A percentile compares a stretch with the other conserved stretches of the same genome.
Conservation (phyloP, 768 basidiomycete genomes). For the Lentinula detonsa region DNA sequence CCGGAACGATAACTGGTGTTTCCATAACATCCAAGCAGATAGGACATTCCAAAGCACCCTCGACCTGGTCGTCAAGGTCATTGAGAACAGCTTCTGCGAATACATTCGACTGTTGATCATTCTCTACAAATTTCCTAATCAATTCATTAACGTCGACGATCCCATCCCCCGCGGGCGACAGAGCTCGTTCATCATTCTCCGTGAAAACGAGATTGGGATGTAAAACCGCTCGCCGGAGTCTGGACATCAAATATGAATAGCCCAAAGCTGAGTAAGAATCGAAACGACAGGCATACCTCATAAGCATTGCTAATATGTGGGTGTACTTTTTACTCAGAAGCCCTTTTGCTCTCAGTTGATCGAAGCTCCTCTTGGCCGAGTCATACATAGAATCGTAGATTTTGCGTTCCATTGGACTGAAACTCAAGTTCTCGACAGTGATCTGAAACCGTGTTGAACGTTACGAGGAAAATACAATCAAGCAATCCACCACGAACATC, state of each 20-base stretch:
- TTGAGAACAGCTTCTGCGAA: slow-evolving; percentile 66
- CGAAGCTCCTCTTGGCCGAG: slow-evolving; percentile 75
- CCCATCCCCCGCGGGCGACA: slow-evolving; percentile 33
- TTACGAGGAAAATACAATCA: slow-evolving; percentile 1
- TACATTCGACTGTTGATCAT: slow-evolving; percentile 27
- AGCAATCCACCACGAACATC: slow-evolving; percentile 38
- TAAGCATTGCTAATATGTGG: slow-evolving; percentile 89
- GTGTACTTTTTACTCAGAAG: slow-evolving; percentile 76
- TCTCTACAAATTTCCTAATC: slow-evolving; percentile 44
- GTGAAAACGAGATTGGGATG: slow-evolving; percentile 82
- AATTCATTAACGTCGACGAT: slow-evolving; percentile 52
- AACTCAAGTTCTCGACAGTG: slow-evolving; percentile 66
- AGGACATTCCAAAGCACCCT: slow-evolving; percentile 54
- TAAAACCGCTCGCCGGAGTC: slow-evolving; percentile 86
- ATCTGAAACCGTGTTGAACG: slow-evolving; percentile 34
- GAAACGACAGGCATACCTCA: slow-evolving; percentile 54
- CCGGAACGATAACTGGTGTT: slow-evolving; percentile 59
- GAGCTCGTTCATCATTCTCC: slow-evolving; percentile 33
- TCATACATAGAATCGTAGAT: slow-evolving; percentile 86
- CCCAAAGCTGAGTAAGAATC: neutral
- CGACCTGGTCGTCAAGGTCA: slow-evolving; percentile 46
- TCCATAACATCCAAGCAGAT: slow-evolving; percentile 81
- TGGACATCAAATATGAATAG: slow-evolving; percentile 19
- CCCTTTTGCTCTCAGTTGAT: slow-evolving; percentile 74
- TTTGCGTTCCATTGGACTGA: slow-evolving; percentile 73